phyloP scores from a whole-genome alignment of 2,329 filamentous ascomycete genomes.

The Sporothrix phasma region DNA sequence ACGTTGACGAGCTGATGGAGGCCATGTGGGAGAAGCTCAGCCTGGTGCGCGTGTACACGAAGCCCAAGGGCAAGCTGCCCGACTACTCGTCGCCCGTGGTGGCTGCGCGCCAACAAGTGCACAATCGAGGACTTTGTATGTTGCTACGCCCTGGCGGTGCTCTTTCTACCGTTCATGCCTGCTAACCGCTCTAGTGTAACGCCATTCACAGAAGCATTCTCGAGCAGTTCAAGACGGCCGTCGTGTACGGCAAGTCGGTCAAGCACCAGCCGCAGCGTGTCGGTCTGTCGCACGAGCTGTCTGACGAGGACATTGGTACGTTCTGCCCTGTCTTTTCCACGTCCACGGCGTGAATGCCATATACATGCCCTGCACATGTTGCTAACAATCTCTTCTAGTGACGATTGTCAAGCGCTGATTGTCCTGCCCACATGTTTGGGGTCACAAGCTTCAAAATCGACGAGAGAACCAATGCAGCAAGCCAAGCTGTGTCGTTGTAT shows the following conservation, averaged over 20 bases:
- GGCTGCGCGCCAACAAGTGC: slow-evolving; percentile 65
- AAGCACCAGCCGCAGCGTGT: slow-evolving; percentile 98
- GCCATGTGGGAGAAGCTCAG: slow-evolving; percentile 96
- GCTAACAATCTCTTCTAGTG: slow-evolving; percentile 30
- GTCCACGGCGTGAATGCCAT: too few species aligned
- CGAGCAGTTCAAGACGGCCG: slow-evolving; percentile 88
- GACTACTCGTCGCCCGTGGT: slow-evolving; percentile 92
- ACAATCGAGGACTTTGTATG: slow-evolving; percentile 96
- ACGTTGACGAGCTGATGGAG: slow-evolving; percentile 92
- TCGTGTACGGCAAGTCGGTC: slow-evolving; percentile 95
- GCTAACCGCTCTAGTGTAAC: slow-evolving; percentile 60
- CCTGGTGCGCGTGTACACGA: slow-evolving; percentile 88
- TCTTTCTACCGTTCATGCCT: background rate
- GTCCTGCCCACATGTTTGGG: background rate
- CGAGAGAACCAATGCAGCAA: background rate
- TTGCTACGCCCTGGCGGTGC: slow-evolving; percentile 19
- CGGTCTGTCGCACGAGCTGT: slow-evolving; percentile 80
- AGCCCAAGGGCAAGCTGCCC: slow-evolving; percentile 89
- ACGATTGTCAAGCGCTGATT: slow-evolving; percentile 58
- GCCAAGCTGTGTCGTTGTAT: background rate
- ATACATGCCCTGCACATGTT: background rate
- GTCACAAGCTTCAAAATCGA: background rate
- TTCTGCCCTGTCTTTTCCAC: slow-evolving; percentile 19
- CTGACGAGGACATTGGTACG: slow-evolving; percentile 93
- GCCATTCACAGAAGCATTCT: slow-evolving; percentile 92